Base-by-base conservation (phyloP, 2,329 filamentous ascomycete species). In the Ophiosphaerella korrae region DNA sequence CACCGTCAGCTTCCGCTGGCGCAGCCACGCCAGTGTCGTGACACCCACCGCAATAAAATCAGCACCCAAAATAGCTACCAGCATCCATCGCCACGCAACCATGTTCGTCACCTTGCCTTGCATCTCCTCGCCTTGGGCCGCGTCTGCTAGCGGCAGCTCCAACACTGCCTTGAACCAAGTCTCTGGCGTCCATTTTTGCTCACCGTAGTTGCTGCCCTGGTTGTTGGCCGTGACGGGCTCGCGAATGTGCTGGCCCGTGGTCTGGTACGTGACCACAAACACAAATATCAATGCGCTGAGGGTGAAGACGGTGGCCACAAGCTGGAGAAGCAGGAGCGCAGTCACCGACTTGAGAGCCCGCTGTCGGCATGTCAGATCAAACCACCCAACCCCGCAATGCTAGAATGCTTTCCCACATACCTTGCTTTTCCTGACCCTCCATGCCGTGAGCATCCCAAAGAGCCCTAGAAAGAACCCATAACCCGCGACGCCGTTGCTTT, bases 81-180 rank as follows among this genome's bases (percentile, higher is more conserved):
- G 47, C 50, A 70, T 67, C 66, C 67, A 71, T 31, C 63, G 60
- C 68, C 68, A 71, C n/a, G 62, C 65, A 9, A 61, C 61, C 64
- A 70, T 70, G 35, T 55, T 62, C 16, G 51, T 61, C 13, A 70
- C 54, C 14, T 55, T 63, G 3, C 44, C 42, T 12, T 57, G 42
- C 26, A 71, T 68, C 12, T 56, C 57, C 29, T 55, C 32, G 48
- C 47, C 58, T 14, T 53, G 50, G 3, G 48, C 24, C 7, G 44
- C 29, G 24, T 65, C 50, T 3, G 55, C 62, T 2, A 71, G 36
- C 7, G 68, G 67, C n/a, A 68, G 57, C 7, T 67, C 61, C 8
- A 67, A 43, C 0, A 71, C 64, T 2, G 67, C 66, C 45, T 65
- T 66, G 55, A 63, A 68, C 68, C 68, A 71, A 2, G 63, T 71